Evolutionary conservation across 495 filamentous ascomycete species (phyloP), one percentile per base, ranked within the genome.

Genomic region (Podospora anserina): DNA sequence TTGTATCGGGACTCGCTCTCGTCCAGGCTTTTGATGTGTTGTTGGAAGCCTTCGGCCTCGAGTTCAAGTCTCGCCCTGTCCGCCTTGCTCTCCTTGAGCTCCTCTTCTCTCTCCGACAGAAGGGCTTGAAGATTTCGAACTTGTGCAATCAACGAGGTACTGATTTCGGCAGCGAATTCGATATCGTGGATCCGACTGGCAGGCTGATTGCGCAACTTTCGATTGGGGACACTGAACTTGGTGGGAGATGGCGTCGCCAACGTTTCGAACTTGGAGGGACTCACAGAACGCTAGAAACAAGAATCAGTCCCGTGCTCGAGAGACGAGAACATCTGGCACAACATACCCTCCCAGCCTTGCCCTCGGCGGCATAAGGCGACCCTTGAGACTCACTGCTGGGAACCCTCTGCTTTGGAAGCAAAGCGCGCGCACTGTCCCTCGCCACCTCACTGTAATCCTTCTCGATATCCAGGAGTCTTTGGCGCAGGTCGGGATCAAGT

Each of bases 401-500:
- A 65, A 91, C 87, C 73, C 91, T 84, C 56, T 92, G 87, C 76
- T 94, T 94, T 16, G 95, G 92, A 65, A 98, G 81, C 77, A 97
- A 94, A 6, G 92, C 93, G 62, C 94, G 87, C 58, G 94, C 91
- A 23, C 91, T 93, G 74, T 98, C 94, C 64, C 90, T 86, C 34
- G 93, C 93, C 59, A 97, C 92, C 70, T 98, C 95, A 78, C 95
- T 95, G 78, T 96, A 98, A 70, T 97, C 96, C 77, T 87, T 90
- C 75, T 99, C 95, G 72, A 98, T 84, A 66, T 96, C 94, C 11
- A 87, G 84, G 32, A 99, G 82, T 77, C 90, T 93, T 78, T 90
- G 88, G 16, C 90, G 88, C 72, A 98, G 78, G 64, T 97, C 94
- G 2, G 91, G 90, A 7, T 88, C 89, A 66, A 98, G 89, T 70